A percentile compares a stretch with the other conserved stretches of the same genome.
Evolutionary conservation across 345 rosid genomes (phyloP).

Genomic region (Isatis tinctoria): DNA sequence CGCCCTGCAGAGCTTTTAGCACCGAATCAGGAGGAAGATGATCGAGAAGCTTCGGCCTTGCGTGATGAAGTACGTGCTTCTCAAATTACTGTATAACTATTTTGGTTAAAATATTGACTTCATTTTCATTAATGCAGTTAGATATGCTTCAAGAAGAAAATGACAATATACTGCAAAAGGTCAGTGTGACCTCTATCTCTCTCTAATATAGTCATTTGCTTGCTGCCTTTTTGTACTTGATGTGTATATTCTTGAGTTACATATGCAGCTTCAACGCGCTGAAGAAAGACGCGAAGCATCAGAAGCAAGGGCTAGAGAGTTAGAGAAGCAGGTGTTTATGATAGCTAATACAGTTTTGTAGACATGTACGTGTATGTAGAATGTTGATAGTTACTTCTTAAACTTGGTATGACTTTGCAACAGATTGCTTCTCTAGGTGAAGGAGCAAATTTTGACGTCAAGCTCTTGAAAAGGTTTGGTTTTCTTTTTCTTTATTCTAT

Average conservation of each 20-base stretch:
- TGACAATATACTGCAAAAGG: constrained; percentile 59
- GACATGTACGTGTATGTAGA: not conserved
- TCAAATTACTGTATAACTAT: not conserved
- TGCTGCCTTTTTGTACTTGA: constrained; percentile 5
- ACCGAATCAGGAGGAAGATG: constrained; percentile 53
- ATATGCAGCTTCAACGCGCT: constrained; percentile 61
- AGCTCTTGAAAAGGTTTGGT: constrained; percentile 72
- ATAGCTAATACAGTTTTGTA: not conserved
- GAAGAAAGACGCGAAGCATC: constrained; percentile 85
- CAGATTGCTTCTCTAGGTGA: constrained; percentile 95
- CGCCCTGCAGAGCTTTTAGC: constrained; percentile 41
- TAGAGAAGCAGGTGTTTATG: constrained; percentile 82
- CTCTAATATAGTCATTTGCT: not conserved
- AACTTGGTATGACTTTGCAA: constrained; percentile 14
- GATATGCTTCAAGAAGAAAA: constrained; percentile 96
- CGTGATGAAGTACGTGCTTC: constrained; percentile 79
- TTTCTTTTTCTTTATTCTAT: not conserved
- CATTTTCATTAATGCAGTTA: constrained; percentile 51
- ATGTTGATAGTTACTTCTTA: constrained; percentile 6
- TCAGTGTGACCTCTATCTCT: constrained; percentile 19
- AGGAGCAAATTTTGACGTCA: constrained; percentile 86
- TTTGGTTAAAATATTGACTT: not conserved
- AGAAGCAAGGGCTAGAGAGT: constrained; percentile 87
- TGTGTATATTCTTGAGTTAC: constrained; percentile 14
- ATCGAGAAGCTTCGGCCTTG: constrained; percentile 89